These are phyloP conservation scores for Saccharomycopsis synnaedendra DNA, from an alignment of 805 yeast genomes.

Conservation along the genomic window DNA sequence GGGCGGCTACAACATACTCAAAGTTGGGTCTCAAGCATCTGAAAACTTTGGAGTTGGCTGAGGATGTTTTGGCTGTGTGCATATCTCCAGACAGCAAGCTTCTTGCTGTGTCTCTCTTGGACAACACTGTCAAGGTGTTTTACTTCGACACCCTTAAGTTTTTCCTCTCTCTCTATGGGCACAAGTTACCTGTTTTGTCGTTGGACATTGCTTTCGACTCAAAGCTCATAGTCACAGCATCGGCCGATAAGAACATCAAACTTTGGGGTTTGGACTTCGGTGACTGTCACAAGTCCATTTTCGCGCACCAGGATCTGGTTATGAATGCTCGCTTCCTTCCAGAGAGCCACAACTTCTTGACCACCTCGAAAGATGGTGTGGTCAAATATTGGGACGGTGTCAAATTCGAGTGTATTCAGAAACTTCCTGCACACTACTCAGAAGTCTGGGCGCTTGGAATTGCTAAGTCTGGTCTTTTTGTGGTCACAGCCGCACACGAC, in stretches of 20 bases:
- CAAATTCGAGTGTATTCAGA: slow-evolving; percentile 89
- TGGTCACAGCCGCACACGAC: slow-evolving; percentile 84
- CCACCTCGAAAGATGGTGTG: slow-evolving; percentile 79
- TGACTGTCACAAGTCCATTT: slow-evolving; percentile 93
- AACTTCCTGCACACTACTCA: slow-evolving; percentile 73
- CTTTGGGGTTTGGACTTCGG: slow-evolving; percentile 99
- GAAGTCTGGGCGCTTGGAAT: slow-evolving; percentile 93
- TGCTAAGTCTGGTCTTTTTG: slow-evolving; percentile 55
- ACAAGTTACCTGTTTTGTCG: slow-evolving; percentile 87
- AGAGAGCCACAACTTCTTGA: slow-evolving; percentile 79
- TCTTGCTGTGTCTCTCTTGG: slow-evolving; percentile 76
- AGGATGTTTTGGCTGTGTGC: slow-evolving; percentile 71
- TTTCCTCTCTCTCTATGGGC: slow-evolving; percentile 86
- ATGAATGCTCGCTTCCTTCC: slow-evolving; percentile 82
- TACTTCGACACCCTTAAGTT: slow-evolving; percentile 80
- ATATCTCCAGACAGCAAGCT: slow-evolving; percentile 71
- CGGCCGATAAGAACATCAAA: slow-evolving; percentile 95
- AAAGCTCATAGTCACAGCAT: slow-evolving; percentile 79
- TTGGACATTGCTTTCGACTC: slow-evolving; percentile 86
- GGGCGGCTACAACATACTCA: slow-evolving; percentile 41
- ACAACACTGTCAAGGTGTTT: slow-evolving; percentile 92
- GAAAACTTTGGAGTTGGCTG: slow-evolving; percentile 75
- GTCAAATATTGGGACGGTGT: slow-evolving; percentile 98
- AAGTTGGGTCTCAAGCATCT: slow-evolving; percentile 55
- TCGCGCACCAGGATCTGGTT: slow-evolving; percentile 94